phyloP scores from a whole-genome alignment of 192 early-diverging fungal genomes.

The Rhizoclosmatium sp. region DNA sequence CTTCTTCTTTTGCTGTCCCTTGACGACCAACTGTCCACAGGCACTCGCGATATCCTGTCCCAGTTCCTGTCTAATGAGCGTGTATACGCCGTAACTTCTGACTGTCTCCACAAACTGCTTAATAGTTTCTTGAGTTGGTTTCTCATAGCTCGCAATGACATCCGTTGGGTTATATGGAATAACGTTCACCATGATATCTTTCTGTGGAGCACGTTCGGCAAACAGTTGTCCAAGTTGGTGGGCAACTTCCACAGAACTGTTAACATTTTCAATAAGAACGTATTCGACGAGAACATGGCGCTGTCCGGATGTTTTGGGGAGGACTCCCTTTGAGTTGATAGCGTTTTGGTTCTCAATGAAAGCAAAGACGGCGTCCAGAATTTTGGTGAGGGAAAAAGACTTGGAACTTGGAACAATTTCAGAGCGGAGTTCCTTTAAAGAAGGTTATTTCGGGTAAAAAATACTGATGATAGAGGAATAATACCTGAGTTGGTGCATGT shows the following conservation, averaged over 20 bases:
- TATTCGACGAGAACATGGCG: slow-evolving; percentile 63
- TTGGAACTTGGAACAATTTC: slow-evolving; percentile 67
- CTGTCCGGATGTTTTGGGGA: slow-evolving; percentile 27
- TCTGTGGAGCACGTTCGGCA: slow-evolving; percentile 25
- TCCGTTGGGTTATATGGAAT: slow-evolving; percentile 66
- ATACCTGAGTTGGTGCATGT: slow-evolving; percentile 60
- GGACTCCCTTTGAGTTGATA: neutral
- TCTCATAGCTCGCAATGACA: slow-evolving; percentile 57
- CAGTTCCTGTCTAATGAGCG: slow-evolving; percentile 57
- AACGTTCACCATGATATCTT: slow-evolving; percentile 58
- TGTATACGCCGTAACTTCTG: slow-evolving; percentile 52
- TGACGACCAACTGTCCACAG: slow-evolving; percentile 64
- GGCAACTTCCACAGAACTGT: slow-evolving; percentile 53
- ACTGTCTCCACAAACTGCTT: slow-evolving; percentile 49
- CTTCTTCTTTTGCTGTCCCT: slow-evolving; percentile 10
- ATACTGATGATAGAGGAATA: neutral
- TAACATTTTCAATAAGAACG: slow-evolving; percentile 59
- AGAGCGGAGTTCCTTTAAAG: slow-evolving; percentile 40
- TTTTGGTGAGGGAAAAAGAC: slow-evolving; percentile 55
- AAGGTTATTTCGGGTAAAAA: neutral
- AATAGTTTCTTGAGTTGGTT: slow-evolving; percentile 42
- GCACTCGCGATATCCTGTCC: slow-evolving; percentile 63
- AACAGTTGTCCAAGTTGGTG: slow-evolving; percentile 58
- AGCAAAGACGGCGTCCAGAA: slow-evolving; percentile 53
- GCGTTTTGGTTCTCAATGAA: slow-evolving; percentile 62